phyloP scores from a whole-genome alignment of 805 yeast species.

The Nakazawaea sp. region DNA sequence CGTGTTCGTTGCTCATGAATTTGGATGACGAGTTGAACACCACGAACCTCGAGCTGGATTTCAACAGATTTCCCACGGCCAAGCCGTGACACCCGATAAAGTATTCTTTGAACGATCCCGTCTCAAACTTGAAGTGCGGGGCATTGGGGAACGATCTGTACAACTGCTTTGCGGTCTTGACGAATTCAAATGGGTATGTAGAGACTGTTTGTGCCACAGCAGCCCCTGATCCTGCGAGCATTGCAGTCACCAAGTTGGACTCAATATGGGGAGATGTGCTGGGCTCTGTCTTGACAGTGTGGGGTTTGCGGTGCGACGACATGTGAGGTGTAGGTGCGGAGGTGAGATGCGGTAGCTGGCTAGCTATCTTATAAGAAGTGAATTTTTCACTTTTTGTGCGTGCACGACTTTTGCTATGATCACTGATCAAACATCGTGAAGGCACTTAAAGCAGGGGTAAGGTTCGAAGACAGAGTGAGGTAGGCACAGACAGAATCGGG shows the following conservation, averaged over 20 bases:
- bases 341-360: no score
- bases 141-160: constrained; percentile 36
- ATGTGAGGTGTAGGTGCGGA: no score
- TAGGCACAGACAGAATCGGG: no score
- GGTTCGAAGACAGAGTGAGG: no score
- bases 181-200: constrained; percentile 66
- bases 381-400: no score
- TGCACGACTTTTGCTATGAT: no score
- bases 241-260: constrained; percentile 47
- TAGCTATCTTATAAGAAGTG: no score
- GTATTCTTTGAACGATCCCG: constrained; percentile 18
- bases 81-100: constrained; percentile 69
- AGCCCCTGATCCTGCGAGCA: constrained; percentile 55
- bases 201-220: constrained; percentile 56
- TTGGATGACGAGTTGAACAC: constrained; percentile 71
- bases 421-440: no score
- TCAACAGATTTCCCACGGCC: constrained; percentile 65
- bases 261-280: constrained; percentile 11
- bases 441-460: no score
- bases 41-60: constrained; percentile 66
- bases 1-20: constrained; percentile 51
- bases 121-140: constrained; percentile 27
- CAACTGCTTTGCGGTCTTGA: constrained; percentile 60
- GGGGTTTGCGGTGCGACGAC: constrained; percentile 4
- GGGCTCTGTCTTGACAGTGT: not conserved